Evolutionary conservation across 192 early-diverging fungal species (phyloP), one percentile per base, ranked within the genome.

Genomic region (Cladochytrium replicatum): DNA sequence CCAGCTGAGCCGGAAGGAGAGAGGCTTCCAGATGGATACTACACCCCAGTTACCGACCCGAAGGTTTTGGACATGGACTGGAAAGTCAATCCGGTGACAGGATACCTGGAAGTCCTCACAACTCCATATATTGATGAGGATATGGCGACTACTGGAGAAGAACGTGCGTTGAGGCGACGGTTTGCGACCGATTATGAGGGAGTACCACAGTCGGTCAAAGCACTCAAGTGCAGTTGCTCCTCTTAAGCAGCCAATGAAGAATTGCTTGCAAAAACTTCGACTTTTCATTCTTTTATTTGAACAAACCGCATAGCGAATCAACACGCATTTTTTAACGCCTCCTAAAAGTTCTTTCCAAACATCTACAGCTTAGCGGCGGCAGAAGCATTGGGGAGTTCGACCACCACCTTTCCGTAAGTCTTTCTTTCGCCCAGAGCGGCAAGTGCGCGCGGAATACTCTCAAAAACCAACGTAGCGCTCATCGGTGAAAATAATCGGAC

Each of bases 361-460:
- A n/a, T n/a, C n/a, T n/a, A n/a, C n/a, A n/a, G n/a, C n/a, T n/a
- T n/a, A n/a, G n/a, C n/a, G n/a, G n/a, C n/a, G n/a, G n/a, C n/a
- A n/a, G n/a, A n/a, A n/a, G n/a, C n/a, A n/a, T n/a, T n/a, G n/a
- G n/a, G n/a, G n/a, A n/a, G n/a, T n/a, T n/a, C n/a, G 6, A 87
- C 83, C 17, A 92, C 67, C 0, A 87, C 87, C 52, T 92, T 92
- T 4, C 84, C 89, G 54, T 72, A 88, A 11, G 86, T 86, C 34
- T 83, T 67, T 38, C 87, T 66, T 4, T 50, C 51, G 9, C 75
- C 79, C 45, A 92, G 71, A 22, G 81, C 83, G 21, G 73, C 78
- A 46, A 92, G 58, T 0, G 84, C 89, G 7, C 60, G 57, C 43
- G 78, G 75, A 41, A 82, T 70, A 5, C 64, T 71, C 3, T 81